These are phyloP conservation scores for Phytophthora foliorum DNA, from an alignment of 352 stramenopile species.

Conservation along the genomic window DNA sequence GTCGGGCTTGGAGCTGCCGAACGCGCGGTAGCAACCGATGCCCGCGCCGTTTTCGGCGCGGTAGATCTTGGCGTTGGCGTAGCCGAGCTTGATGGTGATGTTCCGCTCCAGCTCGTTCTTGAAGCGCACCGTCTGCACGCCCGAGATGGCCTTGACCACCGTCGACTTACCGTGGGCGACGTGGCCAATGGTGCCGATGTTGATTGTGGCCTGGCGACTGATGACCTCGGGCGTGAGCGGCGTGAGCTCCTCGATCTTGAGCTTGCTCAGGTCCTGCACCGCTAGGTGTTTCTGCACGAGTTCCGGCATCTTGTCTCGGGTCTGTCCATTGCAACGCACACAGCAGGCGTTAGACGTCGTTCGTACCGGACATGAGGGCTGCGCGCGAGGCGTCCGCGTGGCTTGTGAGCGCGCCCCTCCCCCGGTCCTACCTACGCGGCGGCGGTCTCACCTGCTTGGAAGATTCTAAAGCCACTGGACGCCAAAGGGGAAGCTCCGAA, in stretches of 20 bases:
- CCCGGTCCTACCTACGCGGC: background rate
- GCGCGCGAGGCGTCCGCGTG: conserved; percentile 1
- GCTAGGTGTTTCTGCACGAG: conserved; percentile 81
- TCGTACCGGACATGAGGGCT: no score
- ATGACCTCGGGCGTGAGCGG: conserved; percentile 99
- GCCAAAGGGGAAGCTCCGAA: conserved; percentile 37
- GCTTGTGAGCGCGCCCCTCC: conserved; percentile 11
- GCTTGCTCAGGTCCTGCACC: conserved; percentile 95
- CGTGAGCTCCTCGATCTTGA: conserved; percentile 97
- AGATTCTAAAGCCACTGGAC: conserved; percentile 46
- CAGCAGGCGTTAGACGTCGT: no score
- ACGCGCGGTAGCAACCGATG: conserved; percentile 91
- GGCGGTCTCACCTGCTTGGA: conserved; percentile 34
- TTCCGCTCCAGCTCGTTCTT: conserved; percentile 99
- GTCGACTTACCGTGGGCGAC: conserved; percentile 99
- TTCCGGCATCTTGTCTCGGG: conserved; percentile 56
- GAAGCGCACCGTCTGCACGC: conserved; percentile 98
- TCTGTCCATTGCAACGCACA: background rate
- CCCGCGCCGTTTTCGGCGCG: conserved; percentile 82
- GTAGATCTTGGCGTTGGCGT: conserved; percentile 99
- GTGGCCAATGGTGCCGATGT: conserved; percentile 99
- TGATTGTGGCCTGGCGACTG: conserved; percentile 97
- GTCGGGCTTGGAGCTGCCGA: conserved; percentile 90
- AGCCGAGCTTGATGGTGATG: conserved; percentile 99
- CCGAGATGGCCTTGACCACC: conserved; percentile 99